Evolutionary conservation across 495 filamentous ascomycete species (phyloP).

Genomic region (Filosporella fistucella): DNA sequence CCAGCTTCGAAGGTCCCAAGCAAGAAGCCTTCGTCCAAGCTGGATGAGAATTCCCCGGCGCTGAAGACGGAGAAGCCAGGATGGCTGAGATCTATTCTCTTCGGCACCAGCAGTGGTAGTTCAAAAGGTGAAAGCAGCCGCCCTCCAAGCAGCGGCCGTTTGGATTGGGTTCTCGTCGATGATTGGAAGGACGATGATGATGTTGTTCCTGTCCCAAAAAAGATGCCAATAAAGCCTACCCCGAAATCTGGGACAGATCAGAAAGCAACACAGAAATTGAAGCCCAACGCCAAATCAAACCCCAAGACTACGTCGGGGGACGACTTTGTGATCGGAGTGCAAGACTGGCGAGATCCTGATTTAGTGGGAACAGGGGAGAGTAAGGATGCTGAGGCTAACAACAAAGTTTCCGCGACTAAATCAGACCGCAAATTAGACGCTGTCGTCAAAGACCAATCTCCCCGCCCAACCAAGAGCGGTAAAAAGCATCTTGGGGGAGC

Average conservation of each 20-base stretch:
- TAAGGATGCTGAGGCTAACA: constrained; percentile 13
- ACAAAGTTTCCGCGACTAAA: constrained; percentile 9
- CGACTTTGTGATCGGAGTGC: constrained; percentile 85
- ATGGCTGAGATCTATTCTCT: constrained; percentile 56
- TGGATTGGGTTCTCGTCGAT: constrained; percentile 71
- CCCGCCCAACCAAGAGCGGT: constrained; percentile 9
- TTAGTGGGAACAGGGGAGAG: constrained; percentile 37
- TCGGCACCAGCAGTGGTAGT: constrained; percentile 42
- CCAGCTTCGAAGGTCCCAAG: constrained; percentile 2
- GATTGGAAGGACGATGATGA: constrained; percentile 61
- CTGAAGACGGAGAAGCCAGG: constrained; percentile 48
- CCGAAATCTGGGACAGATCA: constrained; percentile 24
- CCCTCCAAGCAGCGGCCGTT: constrained; percentile 76
- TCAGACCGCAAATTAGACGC: constrained; percentile 21
- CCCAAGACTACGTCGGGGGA: constrained; percentile 39
- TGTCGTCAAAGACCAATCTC: constrained; percentile 2
- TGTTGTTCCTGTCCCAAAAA: constrained; percentile 17
- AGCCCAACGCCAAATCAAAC: constrained; percentile 17
- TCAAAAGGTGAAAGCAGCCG: constrained; percentile 52
- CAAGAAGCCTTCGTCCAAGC: constrained; percentile 13
- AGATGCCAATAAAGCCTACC: constrained; percentile 16
- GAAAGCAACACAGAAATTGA: constrained; percentile 20
- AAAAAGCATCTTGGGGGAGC: constrained; percentile 24
- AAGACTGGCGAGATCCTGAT: constrained; percentile 90
- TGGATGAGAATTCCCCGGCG: constrained; percentile 12